Evolutionary conservation across 331 rosid species (phyloP).

Genomic region (Rosa hybrid): DNA sequence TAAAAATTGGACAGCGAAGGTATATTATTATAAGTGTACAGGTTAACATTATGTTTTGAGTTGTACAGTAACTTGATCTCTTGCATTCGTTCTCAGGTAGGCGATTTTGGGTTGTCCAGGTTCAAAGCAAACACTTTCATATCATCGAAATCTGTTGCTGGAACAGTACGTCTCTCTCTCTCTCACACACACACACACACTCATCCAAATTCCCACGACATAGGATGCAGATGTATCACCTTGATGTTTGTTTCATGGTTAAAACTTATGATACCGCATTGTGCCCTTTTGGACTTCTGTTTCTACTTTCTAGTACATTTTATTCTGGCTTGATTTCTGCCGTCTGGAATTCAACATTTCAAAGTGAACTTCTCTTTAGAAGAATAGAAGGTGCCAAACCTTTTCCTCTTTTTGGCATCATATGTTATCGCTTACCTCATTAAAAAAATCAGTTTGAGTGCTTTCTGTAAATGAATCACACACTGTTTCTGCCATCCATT

Average conservation of each 20-base stretch:
- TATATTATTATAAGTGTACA: slow-evolving; percentile 23
- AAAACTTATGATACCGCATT: background rate
- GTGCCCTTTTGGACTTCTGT: background rate
- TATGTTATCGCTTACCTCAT: background rate
- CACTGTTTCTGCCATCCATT: slow-evolving; percentile 12
- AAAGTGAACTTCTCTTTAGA: background rate
- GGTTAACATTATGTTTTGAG: slow-evolving; percentile 17
- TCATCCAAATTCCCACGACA: background rate
- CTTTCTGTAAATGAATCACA: slow-evolving; percentile 9
- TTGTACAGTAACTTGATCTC: slow-evolving; percentile 9
- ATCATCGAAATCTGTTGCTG: slow-evolving; percentile 92
- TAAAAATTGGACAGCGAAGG: slow-evolving; percentile 95
- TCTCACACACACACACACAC: background rate
- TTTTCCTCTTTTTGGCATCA: background rate
- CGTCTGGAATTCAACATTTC: background rate
- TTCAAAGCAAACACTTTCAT: slow-evolving; percentile 89
- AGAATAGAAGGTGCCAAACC: background rate
- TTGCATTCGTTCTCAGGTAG: slow-evolving; percentile 52
- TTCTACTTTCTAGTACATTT: no score
- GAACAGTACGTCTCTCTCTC: slow-evolving; percentile 69
- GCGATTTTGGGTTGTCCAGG: slow-evolving; percentile 98
- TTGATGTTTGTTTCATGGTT: background rate
- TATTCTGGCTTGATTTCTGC: background rate
- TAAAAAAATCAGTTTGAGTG: background rate
- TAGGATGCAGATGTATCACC: background rate